Conservation (phyloP, 352 stramenopile species). For the Phytopythium sindhum region DNA sequence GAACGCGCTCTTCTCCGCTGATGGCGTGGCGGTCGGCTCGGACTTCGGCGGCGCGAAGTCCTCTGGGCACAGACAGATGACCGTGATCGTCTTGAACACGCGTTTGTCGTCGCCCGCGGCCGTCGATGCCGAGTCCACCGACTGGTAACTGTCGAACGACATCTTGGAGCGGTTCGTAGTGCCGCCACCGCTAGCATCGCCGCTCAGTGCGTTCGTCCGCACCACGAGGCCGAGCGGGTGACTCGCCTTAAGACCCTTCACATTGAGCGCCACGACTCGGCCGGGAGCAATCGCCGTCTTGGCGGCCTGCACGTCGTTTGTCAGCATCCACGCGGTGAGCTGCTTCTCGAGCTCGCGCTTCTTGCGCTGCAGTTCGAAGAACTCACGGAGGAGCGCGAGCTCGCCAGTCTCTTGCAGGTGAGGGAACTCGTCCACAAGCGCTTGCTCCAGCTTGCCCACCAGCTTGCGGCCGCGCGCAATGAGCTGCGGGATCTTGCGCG, state of each 20-base stretch:
- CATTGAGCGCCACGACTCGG: slow-evolving; percentile 56
- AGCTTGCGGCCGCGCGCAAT: slow-evolving; percentile 62
- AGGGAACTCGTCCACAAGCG: slow-evolving; percentile 56
- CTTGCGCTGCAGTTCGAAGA: slow-evolving; percentile 68
- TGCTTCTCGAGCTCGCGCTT: slow-evolving; percentile 71
- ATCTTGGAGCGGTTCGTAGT: slow-evolving; percentile 31
- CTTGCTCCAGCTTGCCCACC: slow-evolving; percentile 43
- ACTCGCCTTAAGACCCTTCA: slow-evolving; percentile 40
- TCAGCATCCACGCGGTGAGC: slow-evolving; percentile 66
- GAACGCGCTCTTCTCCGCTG: not conserved
- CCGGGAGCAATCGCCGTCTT: slow-evolving; percentile 62
- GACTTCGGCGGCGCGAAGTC: slow-evolving; percentile 55
- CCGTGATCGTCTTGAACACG: slow-evolving; percentile 75
- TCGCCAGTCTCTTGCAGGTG: slow-evolving; percentile 58
- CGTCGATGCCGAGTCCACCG: slow-evolving; percentile 4
- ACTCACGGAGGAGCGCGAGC: slow-evolving; percentile 54
- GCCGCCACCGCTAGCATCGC: slow-evolving; percentile 14
- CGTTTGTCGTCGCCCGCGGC: slow-evolving; percentile 12
- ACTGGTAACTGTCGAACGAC: slow-evolving; percentile 35
- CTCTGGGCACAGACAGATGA: slow-evolving; percentile 64
- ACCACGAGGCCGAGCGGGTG: slow-evolving; percentile 57
- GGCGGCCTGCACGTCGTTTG: slow-evolving; percentile 59
- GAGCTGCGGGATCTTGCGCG: slow-evolving; percentile 73
- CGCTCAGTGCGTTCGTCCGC: slow-evolving; percentile 34
- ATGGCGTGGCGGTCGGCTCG: slow-evolving; percentile 1